Percentiles rank a stretch among this genome's conserved stretches.
phyloP scores from a whole-genome alignment of 495 filamentous ascomycete genomes.

The Penicillium coffeae region DNA sequence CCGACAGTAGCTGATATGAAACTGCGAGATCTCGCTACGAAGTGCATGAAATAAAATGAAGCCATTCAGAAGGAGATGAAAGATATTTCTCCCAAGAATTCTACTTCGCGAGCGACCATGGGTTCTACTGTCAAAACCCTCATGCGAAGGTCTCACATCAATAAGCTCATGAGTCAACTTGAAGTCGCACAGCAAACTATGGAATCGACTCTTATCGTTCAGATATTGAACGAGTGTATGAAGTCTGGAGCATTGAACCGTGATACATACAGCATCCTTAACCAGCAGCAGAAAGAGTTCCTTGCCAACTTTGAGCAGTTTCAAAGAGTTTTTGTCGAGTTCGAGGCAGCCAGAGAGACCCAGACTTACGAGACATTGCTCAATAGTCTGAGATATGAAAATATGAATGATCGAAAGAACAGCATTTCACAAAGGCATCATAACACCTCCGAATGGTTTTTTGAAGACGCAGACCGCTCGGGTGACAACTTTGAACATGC shows the following conservation, averaged over 20 bases:
- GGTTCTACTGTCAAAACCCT: slow-evolving; percentile 1
- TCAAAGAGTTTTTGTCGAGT: neutral
- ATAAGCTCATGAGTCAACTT: neutral
- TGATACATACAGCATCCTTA: neutral
- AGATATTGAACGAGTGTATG: slow-evolving; percentile 1
- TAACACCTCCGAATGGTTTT: slow-evolving; percentile 1
- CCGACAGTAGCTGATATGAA: neutral
- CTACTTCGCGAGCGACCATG: neutral
- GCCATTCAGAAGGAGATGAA: slow-evolving; percentile 1
- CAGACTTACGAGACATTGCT: slow-evolving; percentile 2
- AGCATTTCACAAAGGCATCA: neutral
- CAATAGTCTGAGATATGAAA: neutral
- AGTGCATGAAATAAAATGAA: slow-evolving; percentile 4
- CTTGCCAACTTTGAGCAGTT: neutral
- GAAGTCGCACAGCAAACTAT: neutral
- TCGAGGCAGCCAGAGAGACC: neutral
- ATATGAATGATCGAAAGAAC: slow-evolving; percentile 2
- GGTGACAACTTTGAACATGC: neutral
- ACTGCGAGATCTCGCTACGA: neutral
- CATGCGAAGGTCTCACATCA: neutral
- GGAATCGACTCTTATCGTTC: neutral
- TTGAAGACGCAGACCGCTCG: no score
- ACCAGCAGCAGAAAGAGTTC: slow-evolving; percentile 1
- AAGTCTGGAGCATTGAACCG: neutral
- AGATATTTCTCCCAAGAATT: neutral